These are phyloP conservation scores for Breviolum minutum DNA, from an alignment of 73 alveolate genomes.

Conservation along the genomic window DNA sequence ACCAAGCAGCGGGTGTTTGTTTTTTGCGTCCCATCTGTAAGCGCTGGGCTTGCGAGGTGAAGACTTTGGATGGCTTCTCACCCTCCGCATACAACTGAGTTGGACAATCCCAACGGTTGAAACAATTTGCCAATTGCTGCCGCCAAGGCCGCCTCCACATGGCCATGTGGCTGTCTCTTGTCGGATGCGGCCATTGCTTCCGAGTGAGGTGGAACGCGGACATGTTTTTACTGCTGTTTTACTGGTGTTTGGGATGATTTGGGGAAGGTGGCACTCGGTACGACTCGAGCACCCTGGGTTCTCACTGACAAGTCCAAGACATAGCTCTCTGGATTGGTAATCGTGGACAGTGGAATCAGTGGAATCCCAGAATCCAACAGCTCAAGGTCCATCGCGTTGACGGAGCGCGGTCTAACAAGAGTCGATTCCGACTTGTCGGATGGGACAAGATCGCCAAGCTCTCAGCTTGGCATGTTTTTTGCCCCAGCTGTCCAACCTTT, in stretches of 20 bases:
- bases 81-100: no score
- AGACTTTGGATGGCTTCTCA: no score
- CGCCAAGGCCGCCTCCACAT: neutral
- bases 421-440: conserved; percentile 41
- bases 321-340: neutral
- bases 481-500: neutral
- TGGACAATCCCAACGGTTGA: no score
- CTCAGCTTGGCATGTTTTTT: neutral
- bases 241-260: no score
- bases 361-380: neutral
- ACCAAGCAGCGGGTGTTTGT: no score
- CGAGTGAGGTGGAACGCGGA: neutral
- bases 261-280: conserved; percentile 5
- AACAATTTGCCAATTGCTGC: no score
- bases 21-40: no score
- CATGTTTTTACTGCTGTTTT: no score
- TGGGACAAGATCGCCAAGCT: neutral
- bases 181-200: conserved; percentile 49
- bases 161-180: conserved; percentile 46
- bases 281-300: conserved; percentile 63
- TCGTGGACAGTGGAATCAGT: neutral
- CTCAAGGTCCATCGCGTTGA: conserved; percentile 18
- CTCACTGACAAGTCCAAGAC: conserved; percentile 1
- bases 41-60: no score
- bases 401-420: conserved; percentile 11